Evolutionary conservation across 2,329 filamentous ascomycete species (phyloP).

Genomic region (Aspergillus luchuensis): DNA sequence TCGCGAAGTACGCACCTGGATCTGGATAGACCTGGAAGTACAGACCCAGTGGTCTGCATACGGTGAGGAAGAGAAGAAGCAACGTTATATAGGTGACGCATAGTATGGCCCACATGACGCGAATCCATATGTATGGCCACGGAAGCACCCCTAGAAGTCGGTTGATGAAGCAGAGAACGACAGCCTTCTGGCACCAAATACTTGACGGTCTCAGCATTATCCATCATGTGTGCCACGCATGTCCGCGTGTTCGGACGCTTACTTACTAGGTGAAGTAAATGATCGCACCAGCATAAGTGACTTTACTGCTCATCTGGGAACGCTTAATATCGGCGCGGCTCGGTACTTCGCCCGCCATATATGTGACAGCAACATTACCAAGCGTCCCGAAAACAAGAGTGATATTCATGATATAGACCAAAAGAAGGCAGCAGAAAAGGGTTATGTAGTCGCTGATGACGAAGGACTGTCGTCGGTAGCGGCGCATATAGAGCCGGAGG

Average conservation of each 20-base stretch:
- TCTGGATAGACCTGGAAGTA: constrained; percentile 16
- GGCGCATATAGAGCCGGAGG: constrained; percentile 15
- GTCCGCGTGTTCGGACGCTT: too few species aligned
- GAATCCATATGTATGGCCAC: constrained; percentile 15
- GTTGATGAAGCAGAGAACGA: constrained; percentile 15
- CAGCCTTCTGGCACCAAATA: constrained; percentile 16
- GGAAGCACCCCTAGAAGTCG: constrained; percentile 15
- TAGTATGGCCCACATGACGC: constrained; percentile 11
- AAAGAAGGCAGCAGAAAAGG: constrained; percentile 4
- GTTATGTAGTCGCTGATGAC: constrained; percentile 18
- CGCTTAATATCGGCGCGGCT: constrained; percentile 1
- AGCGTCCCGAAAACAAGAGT: constrained; percentile 6
- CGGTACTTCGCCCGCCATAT: not conserved
- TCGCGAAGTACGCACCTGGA: constrained; percentile 8
- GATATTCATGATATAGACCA: constrained; percentile 4
- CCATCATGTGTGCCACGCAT: too few species aligned
- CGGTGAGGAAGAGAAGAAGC: constrained; percentile 3
- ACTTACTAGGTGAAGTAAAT: constrained; percentile 16
- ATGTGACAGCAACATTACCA: not conserved
- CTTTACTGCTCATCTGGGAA: constrained; percentile 9
- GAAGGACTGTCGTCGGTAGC: constrained; percentile 14
- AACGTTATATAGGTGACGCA: constrained; percentile 1
- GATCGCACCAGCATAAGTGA: constrained; percentile 1
- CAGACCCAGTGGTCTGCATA: constrained; percentile 8
- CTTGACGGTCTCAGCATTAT: constrained; percentile 1